Evolutionary conservation across 2,329 filamentous ascomycete species (phyloP).

Genomic region (Penicillium sp.): DNA sequence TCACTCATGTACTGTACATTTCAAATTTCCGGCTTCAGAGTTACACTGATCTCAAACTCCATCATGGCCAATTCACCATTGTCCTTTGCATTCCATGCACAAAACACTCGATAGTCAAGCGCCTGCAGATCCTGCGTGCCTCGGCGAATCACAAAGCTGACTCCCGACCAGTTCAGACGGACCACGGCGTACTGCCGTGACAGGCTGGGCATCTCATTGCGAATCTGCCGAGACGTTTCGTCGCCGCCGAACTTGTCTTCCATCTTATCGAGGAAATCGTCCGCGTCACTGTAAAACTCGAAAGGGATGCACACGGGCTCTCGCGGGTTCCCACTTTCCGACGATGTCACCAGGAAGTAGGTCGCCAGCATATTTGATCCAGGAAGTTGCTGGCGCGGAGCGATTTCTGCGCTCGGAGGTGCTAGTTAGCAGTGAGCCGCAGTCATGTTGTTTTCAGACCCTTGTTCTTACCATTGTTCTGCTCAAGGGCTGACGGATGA

Average conservation of each 20-base stretch:
- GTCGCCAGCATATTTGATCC: slow-evolving; percentile 2
- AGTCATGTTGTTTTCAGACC: neutral
- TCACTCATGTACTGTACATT: neutral
- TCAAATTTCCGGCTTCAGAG: slow-evolving; percentile 2
- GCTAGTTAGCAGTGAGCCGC: neutral
- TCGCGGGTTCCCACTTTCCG: neutral
- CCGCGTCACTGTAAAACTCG: slow-evolving; percentile 1
- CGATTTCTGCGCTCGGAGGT: neutral
- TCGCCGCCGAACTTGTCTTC: neutral
- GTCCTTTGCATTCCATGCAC: slow-evolving; percentile 11
- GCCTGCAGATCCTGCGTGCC: slow-evolving; percentile 6
- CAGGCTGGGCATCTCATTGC: neutral
- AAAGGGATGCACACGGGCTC: slow-evolving; percentile 7
- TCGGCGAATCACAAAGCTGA: slow-evolving; percentile 9
- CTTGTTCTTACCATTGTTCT: neutral
- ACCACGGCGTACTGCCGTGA: slow-evolving; percentile 3
- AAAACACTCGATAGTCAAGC: slow-evolving; percentile 6
- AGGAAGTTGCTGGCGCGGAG: neutral
- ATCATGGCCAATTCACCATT: slow-evolving; percentile 1
- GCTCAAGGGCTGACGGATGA: neutral
- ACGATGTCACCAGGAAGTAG: slow-evolving; percentile 7
- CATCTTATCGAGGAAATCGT: slow-evolving; percentile 9
- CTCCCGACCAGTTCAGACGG: slow-evolving; percentile 5
- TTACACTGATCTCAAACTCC: slow-evolving; percentile 10
- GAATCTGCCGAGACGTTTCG: neutral